These are phyloP conservation scores for Funneliformis caledonium DNA, from an alignment of 371 early-diverging fungal species.

Conservation along the genomic window DNA sequence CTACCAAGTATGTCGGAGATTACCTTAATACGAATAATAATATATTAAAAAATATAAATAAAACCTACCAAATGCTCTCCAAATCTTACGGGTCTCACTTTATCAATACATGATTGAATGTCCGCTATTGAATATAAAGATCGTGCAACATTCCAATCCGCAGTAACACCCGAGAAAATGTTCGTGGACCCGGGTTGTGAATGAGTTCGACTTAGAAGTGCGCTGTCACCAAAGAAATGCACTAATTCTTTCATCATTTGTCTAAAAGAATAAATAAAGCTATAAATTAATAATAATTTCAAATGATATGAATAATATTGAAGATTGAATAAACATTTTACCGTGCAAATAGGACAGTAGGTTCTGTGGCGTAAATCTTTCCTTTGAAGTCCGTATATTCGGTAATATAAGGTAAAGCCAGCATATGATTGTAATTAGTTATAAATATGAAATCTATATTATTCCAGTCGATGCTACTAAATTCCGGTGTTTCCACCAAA, in stretches of 20 bases:
- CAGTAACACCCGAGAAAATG: not conserved
- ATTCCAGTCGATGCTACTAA: constrained; percentile 59
- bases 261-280: too few relatives aligned
- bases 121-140: constrained; percentile 64
- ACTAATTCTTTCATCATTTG: not conserved
- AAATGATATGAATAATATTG: too few relatives aligned
- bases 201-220: constrained; percentile 34
- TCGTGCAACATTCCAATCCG: constrained; percentile 44
- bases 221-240: constrained; percentile 50
- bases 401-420: constrained; percentile 82
- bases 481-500: constrained; percentile 47
- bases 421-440: constrained; percentile 78
- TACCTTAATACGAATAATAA: too few relatives aligned
- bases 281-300: too few relatives aligned
- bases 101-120: constrained; percentile 63
- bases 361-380: constrained; percentile 80
- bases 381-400: constrained; percentile 75
- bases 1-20: constrained; percentile 28
- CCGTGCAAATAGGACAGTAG: constrained; percentile 78
- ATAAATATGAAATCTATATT: constrained; percentile 79
- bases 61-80: constrained; percentile 58
- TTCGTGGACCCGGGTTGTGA: not conserved
- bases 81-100: constrained; percentile 69
- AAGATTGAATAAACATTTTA: not conserved
- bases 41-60: too few relatives aligned